A percentile compares a stretch with the other conserved stretches of the same genome.
These are phyloP conservation scores for Flaveria robusta DNA, from an alignment of 129 eudicot genomes.

Conservation along the genomic window DNA sequence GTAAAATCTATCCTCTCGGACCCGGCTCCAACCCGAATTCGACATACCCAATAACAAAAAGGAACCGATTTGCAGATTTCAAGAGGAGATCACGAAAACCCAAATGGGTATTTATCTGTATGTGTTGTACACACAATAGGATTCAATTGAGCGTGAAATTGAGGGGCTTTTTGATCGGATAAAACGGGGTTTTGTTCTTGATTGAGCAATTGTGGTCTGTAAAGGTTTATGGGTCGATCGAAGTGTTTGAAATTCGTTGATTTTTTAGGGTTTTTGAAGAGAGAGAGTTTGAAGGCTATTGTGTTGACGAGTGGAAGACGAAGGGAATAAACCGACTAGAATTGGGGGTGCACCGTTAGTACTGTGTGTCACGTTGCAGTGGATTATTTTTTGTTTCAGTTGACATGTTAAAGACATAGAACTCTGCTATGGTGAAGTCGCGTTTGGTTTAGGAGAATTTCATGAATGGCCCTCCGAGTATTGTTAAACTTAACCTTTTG, in stretches of 20 bases:
- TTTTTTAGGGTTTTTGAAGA: constrained; percentile 36
- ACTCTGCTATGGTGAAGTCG: no score
- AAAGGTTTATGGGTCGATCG: constrained; percentile 25
- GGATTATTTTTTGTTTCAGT: constrained; percentile 26
- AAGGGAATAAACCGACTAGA: constrained; percentile 36
- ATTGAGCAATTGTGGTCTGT: constrained; percentile 7
- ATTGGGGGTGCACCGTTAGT: constrained; percentile 26
- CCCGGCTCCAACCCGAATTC: constrained; percentile 57
- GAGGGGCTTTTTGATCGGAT: constrained; percentile 24
- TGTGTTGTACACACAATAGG: background rate
- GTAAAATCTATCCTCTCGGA: constrained; percentile 74
- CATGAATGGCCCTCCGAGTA: no score
- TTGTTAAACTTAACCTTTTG: background rate
- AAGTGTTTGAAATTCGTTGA: constrained; percentile 6
- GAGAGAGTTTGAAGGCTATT: constrained; percentile 17
- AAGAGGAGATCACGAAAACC: constrained; percentile 26
- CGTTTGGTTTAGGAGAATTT: no score
- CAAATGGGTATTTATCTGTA: background rate
- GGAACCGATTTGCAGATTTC: background rate
- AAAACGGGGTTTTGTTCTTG: background rate
- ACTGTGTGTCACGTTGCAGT: constrained; percentile 27
- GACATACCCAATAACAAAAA: constrained; percentile 37
- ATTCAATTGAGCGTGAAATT: background rate
- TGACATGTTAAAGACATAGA: background rate
- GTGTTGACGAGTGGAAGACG: constrained; percentile 42